These are phyloP conservation scores for Geopyxis carbonaria DNA, from an alignment of 495 filamentous ascomycete species.

Conservation along the genomic window DNA sequence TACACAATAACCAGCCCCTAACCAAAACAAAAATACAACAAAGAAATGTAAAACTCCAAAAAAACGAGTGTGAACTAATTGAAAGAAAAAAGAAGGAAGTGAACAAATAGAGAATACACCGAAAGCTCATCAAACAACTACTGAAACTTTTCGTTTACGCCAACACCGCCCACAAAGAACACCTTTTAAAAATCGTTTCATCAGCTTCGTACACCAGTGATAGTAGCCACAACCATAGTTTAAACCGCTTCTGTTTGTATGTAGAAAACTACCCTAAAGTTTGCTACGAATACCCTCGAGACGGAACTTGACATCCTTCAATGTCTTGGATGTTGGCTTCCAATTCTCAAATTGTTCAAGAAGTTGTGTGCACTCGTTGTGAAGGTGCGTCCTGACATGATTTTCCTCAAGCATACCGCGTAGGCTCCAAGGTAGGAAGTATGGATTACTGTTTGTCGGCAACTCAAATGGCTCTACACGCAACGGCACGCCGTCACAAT, in stretches of 20 bases:
- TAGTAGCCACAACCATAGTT: neutral
- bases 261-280: too few relatives aligned
- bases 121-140: neutral
- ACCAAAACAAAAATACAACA: too few relatives aligned
- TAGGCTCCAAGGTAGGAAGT: slow-evolving; percentile 85
- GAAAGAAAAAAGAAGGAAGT: neutral
- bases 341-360: slow-evolving; percentile 82
- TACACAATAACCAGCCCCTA: too few relatives aligned
- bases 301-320: slow-evolving; percentile 92
- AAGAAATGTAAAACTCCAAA: neutral
- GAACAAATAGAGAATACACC: neutral
- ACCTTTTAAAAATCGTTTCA: neutral
- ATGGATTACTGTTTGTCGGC: slow-evolving; percentile 45
- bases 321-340: slow-evolving; percentile 71
- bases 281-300: slow-evolving; percentile 57
- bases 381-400: slow-evolving; percentile 62
- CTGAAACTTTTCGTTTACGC: neutral
- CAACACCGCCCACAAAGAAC: neutral
- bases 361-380: slow-evolving; percentile 58
- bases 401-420: slow-evolving; percentile 84
- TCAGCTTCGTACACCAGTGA: neutral
- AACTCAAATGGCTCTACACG: slow-evolving; percentile 34
- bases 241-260: neutral
- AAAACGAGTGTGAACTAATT: neutral
- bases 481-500: slow-evolving; percentile 36